Conservation (phyloP, 2,329 filamentous ascomycete species). For the Aspergillus sp. region DNA sequence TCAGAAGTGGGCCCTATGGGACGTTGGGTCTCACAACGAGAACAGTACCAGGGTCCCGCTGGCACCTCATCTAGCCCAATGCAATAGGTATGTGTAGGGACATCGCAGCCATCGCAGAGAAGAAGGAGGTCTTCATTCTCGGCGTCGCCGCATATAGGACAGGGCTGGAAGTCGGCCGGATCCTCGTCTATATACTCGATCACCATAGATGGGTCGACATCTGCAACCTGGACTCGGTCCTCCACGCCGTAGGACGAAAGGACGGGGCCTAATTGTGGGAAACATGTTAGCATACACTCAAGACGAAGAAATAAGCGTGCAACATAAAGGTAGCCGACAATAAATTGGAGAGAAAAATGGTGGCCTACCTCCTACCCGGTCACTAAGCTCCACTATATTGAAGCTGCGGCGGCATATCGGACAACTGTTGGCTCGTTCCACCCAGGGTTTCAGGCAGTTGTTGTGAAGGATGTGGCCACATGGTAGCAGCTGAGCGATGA, state of each 20-base stretch:
- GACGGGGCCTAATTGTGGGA: conserved; percentile 52
- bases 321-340: neutral
- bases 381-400: conserved; percentile 84
- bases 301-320: conserved; percentile 14
- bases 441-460: conserved; percentile 90
- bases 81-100: conserved; percentile 89
- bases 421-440: conserved; percentile 95
- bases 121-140: conserved; percentile 85
- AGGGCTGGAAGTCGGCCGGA: conserved; percentile 66
- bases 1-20: conserved; percentile 44
- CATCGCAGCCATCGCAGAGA: conserved; percentile 89
- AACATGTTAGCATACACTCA: conserved; percentile 1
- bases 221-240: conserved; percentile 72
- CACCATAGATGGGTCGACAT: conserved; percentile 74
- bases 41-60: conserved; percentile 84
- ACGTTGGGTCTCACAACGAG: conserved; percentile 68
- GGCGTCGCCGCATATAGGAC: conserved; percentile 79
- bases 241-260: conserved; percentile 62
- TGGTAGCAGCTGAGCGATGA: conserved; percentile 67
- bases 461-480: conserved; percentile 94
- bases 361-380: conserved; percentile 75
- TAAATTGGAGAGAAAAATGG: conserved; percentile 11
- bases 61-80: conserved; percentile 80
- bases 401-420: conserved; percentile 94
- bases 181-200: conserved; percentile 73